Conservation (phyloP, 2,329 filamentous ascomycete species). For the Triangularia setosa region DNA sequence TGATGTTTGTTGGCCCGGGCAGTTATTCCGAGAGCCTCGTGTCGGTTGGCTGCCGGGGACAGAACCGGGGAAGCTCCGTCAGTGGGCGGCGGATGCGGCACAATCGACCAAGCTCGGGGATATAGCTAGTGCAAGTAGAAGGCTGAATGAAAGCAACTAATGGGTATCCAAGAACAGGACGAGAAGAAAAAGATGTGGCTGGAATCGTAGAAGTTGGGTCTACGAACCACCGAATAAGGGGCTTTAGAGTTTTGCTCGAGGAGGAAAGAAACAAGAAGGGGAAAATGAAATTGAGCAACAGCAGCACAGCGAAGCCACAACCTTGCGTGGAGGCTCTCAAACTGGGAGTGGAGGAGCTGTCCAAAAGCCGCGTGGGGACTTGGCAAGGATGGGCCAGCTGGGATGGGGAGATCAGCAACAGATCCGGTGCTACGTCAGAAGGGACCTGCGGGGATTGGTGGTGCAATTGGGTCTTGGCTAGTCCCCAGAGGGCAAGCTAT, state of each 20-base stretch:
- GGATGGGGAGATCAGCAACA: constrained; percentile 16
- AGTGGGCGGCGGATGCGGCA: constrained; percentile 13
- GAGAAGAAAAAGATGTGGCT: constrained; percentile 1
- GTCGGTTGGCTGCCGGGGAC: constrained; percentile 8
- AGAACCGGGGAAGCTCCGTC: neutral
- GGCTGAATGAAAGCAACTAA: neutral
- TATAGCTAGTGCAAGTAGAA: neutral
- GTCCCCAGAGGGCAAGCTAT: neutral
- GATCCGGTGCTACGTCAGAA: constrained; percentile 25
- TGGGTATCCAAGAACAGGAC: neutral
- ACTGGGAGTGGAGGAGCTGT: constrained; percentile 16
- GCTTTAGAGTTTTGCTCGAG: neutral
- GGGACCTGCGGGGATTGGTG: constrained; percentile 2
- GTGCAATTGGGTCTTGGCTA: constrained; percentile 11
- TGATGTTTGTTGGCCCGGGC: neutral
- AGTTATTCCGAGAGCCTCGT: neutral
- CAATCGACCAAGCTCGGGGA: neutral
- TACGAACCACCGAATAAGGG: constrained; percentile 6
- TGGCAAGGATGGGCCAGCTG: constrained; percentile 7
- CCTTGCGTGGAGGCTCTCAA: constrained; percentile 12
- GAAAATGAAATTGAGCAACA: constrained; percentile 14
- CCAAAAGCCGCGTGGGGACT: constrained; percentile 2
- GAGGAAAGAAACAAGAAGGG: constrained; percentile 6
- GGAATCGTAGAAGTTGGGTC: constrained; percentile 11
- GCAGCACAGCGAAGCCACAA: constrained; percentile 2